Evolutionary conservation across 129 eudicot species (phyloP), one percentile per base, ranked within the genome.

Genomic region (Centaurea solstitialis): DNA sequence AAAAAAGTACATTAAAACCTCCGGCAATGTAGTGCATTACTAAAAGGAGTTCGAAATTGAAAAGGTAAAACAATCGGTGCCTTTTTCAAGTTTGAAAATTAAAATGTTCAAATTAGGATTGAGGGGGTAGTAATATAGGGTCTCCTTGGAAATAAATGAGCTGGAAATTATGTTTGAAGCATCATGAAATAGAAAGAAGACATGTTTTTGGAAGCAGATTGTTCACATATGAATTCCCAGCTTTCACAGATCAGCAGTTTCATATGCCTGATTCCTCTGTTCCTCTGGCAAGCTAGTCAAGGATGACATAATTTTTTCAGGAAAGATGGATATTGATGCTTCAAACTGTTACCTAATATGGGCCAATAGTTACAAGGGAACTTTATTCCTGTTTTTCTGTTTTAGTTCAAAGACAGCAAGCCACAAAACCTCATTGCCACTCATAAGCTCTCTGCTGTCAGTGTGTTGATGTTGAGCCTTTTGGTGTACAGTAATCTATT

Each of bases 401-500:
- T 11, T 47, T 83, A 17, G 69, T 61, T 82, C 84, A 80, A 65
- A 74, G 53, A 9, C 79, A 76, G 7, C 76, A 66, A 30, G 76
- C 79, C 79, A 70, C 82, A 81, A 73, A 82, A 79, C 23, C 70
- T 68, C 5, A 7, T 30, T 57, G 24, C 83, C 79, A 81, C 57
- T 79, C 76, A 40, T 50, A 24, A 79, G 77, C 9, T 70, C 78
- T 47, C 85, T 80, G 87, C 85, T 87, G 37, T 6, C 64, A 4
- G 64, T 53, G 21, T 53, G 9, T 53, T 15, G 9, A 53, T 53
- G 9, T 53, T 15, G 9, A 53, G 64, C 64, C 64, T 53, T 53
- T 45, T 45, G 59, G 59, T 41, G 47, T 41, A 41, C 62, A 50
- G 15, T 50, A 50, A 13, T 50, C 20, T 50, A 12, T 50, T 4